phyloP scores from a whole-genome alignment of 2,329 filamentous ascomycete genomes.

The Venturia effusa region DNA sequence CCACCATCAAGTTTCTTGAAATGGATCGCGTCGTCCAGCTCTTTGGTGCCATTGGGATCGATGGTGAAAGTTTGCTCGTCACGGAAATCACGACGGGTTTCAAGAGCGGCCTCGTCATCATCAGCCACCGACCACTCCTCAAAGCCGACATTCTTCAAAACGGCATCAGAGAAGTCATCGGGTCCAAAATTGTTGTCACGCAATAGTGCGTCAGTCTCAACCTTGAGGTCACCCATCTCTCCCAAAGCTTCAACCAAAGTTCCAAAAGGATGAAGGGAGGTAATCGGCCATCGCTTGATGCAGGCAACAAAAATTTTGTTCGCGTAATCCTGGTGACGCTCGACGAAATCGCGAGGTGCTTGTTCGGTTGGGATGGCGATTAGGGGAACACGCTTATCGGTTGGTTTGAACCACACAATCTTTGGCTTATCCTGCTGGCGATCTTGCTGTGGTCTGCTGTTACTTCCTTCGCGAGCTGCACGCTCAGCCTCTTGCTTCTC shows the following conservation, averaged over 20 bases:
- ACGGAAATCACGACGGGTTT: conserved; percentile 79
- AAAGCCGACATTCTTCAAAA: conserved; percentile 81
- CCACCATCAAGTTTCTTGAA: conserved; percentile 75
- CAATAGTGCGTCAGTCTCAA: conserved; percentile 92
- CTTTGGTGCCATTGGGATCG: conserved; percentile 75
- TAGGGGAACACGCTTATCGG: conserved; percentile 93
- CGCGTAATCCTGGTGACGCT: conserved; percentile 95
- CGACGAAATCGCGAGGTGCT: conserved; percentile 92
- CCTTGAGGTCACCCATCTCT: conserved; percentile 92
- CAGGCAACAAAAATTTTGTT: conserved; percentile 97
- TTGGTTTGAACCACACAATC: conserved; percentile 99
- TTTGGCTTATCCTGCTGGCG: conserved; percentile 94
- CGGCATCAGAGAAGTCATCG: conserved; percentile 95
- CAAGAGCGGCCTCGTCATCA: conserved; percentile 65
- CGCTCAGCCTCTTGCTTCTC: conserved; percentile 98
- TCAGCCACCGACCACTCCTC: conserved; percentile 83
- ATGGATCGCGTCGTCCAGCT: conserved; percentile 87
- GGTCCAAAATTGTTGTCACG: conserved; percentile 98
- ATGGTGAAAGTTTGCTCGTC: conserved; percentile 83
- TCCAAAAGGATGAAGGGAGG: conserved; percentile 96
- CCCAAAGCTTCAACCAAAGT: conserved; percentile 95
- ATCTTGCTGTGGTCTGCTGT: conserved; percentile 62
- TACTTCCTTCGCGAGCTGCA: conserved; percentile 72
- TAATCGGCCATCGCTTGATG: conserved; percentile 99
- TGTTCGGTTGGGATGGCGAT: conserved; percentile 98